Evolutionary conservation across 73 alveolate genomes (phyloP).

Genomic region (Paramecium primaurelia): DNA sequence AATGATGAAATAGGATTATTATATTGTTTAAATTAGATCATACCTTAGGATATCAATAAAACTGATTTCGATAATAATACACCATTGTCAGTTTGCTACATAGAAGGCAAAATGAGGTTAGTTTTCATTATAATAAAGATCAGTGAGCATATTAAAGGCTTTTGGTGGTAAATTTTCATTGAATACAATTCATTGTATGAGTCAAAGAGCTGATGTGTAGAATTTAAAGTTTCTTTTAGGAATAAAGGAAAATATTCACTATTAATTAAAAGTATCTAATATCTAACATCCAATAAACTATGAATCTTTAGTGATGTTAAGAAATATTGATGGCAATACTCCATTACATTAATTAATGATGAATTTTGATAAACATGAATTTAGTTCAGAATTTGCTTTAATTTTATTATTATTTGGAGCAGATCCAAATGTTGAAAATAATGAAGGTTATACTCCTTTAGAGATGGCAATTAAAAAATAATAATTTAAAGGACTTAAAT

Average conservation of each 20-base stretch:
- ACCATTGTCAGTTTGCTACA: slow-evolving; percentile 17
- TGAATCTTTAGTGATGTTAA: neutral
- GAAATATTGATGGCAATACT: neutral
- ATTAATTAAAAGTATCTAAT: neutral
- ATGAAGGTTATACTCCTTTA: neutral
- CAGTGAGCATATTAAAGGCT: slow-evolving; percentile 57
- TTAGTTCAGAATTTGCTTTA: neutral
- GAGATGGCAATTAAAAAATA: neutral
- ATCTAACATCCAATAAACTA: neutral
- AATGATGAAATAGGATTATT: slow-evolving; percentile 1
- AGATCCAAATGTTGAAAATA: neutral
- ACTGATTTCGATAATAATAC: slow-evolving; percentile 11
- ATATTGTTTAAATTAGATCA: neutral
- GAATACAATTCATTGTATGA: slow-evolving; percentile 64
- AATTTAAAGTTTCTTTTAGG: slow-evolving; percentile 59
- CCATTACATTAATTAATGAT: slow-evolving; percentile 4
- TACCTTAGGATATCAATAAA: neutral
- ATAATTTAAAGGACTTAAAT: neutral
- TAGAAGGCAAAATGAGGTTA: slow-evolving; percentile 66
- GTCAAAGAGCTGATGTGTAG: slow-evolving; percentile 59
- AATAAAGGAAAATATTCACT: neutral
- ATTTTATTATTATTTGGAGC: neutral
- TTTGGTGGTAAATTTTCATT: slow-evolving; percentile 74
- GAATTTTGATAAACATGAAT: neutral
- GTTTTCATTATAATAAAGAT: slow-evolving; percentile 59